Conservation (phyloP, 176 grass and related monocot species). For the Eleusine coracana region DNA sequence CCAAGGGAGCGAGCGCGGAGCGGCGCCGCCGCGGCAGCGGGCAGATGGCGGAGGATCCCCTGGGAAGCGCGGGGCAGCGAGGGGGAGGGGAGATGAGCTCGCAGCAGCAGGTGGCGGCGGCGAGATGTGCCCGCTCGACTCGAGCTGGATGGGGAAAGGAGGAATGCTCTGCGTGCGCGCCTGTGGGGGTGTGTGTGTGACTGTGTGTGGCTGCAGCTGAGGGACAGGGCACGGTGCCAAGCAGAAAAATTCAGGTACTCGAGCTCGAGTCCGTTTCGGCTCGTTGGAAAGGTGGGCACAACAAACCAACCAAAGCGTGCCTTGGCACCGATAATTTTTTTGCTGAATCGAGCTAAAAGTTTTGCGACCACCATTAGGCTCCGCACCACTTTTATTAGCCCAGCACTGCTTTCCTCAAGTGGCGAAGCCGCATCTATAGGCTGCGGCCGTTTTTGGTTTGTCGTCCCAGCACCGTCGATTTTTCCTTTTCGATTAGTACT, state of each 20-base stretch:
- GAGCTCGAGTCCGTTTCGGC: background rate
- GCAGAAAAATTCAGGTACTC: background rate
- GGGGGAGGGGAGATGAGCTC: background rate
- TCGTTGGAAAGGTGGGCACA: background rate
- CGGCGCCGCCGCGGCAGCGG: background rate
- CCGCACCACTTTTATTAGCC: background rate
- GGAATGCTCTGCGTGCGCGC: background rate
- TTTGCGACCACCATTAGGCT: background rate
- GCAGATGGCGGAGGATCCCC: background rate
- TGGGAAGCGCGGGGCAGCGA: too few species aligned
- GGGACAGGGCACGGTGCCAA: background rate
- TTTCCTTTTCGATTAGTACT: too few species aligned
- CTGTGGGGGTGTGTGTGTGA: background rate
- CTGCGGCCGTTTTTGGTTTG: too few species aligned
- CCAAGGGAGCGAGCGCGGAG: background rate
- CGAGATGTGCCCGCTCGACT: constrained; percentile 12
- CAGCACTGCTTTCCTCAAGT: too few species aligned
- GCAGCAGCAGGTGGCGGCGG: constrained; percentile 9
- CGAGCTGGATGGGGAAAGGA: constrained; percentile 20
- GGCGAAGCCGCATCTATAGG: too few species aligned
- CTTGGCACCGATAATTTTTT: background rate
- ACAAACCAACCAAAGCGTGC: too few species aligned
- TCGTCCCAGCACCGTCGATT: too few species aligned
- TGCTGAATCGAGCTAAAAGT: background rate
- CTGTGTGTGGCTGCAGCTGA: constrained; percentile 6